Evolutionary conservation across 108 stramenopile species (phyloP).

Genomic region (Schizochytrium sp.): DNA sequence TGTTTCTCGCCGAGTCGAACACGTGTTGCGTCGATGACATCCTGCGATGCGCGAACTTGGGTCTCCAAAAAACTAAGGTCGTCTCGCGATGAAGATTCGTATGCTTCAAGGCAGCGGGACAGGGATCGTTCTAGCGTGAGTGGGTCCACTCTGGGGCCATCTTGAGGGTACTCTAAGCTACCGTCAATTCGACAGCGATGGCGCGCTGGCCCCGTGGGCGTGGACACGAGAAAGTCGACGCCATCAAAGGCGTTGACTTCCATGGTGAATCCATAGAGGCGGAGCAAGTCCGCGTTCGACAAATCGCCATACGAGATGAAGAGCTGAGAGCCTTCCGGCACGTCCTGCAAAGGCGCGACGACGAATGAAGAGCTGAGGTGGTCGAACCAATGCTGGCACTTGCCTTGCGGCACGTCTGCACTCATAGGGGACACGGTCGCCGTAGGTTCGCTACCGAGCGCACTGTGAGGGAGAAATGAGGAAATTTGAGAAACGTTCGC

Average conservation of each 20-base stretch:
- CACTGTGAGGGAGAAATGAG: too few relatives aligned
- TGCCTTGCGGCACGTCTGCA: neutral
- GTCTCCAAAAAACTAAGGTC: neutral
- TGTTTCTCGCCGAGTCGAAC: neutral
- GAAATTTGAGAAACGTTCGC: neutral
- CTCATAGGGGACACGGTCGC: neutral
- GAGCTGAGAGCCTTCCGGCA: neutral
- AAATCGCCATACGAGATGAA: neutral
- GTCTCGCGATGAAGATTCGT: neutral
- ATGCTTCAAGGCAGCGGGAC: neutral
- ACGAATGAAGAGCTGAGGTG: neutral
- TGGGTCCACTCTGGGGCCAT: neutral
- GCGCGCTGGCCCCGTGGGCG: neutral
- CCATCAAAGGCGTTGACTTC: neutral
- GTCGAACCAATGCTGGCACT: neutral
- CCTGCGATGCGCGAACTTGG: neutral
- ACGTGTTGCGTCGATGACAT: neutral
- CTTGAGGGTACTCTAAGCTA: neutral
- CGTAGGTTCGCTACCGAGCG: too few relatives aligned
- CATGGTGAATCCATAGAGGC: neutral
- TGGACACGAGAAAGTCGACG: neutral
- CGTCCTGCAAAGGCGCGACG: neutral
- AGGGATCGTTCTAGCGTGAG: neutral
- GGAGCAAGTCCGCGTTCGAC: neutral
- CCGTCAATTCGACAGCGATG: neutral